phyloP scores from a whole-genome alignment of 1,284 basidiomycete species.

The Neotropicomus parvogracilis region DNA sequence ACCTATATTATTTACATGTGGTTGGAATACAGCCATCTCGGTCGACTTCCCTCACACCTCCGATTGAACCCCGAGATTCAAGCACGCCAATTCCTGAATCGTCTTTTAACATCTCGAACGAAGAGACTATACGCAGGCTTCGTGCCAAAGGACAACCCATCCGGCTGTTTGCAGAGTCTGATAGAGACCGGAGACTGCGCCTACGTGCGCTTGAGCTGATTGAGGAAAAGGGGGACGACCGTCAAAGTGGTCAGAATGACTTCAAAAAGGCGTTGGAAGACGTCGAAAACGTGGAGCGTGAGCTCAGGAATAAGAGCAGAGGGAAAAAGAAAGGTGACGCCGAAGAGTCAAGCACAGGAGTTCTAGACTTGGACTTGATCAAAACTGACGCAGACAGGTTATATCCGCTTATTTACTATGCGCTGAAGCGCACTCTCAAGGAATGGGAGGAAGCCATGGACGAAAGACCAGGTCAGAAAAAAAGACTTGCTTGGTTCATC shows the following conservation, averaged over 20 bases:
- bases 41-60: constrained; percentile 42
- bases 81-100: constrained; percentile 54
- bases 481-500: background rate
- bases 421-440: constrained; percentile 86
- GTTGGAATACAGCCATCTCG: constrained; percentile 50
- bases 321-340: constrained; percentile 63
- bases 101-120: constrained; percentile 87
- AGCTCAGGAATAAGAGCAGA: constrained; percentile 59
- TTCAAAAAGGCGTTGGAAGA: constrained; percentile 92
- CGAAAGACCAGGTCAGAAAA: constrained; percentile 70
- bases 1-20: constrained; percentile 32
- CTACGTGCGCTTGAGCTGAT: constrained; percentile 92
- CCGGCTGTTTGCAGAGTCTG: constrained; percentile 90
- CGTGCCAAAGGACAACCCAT: constrained; percentile 93
- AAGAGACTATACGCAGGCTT: constrained; percentile 87
- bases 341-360: constrained; percentile 45
- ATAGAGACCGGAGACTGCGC: constrained; percentile 88
- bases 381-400: constrained; percentile 94
- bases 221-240: constrained; percentile 79
- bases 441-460: constrained; percentile 97
- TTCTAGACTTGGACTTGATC: constrained; percentile 78
- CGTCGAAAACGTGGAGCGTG: constrained; percentile 81
- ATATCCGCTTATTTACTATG: constrained; percentile 97
- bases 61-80: constrained; percentile 31
- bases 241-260: constrained; percentile 84